Base-by-base conservation (phyloP, 345 rosid genomes). In the Cardamine resedifolia region DNA sequence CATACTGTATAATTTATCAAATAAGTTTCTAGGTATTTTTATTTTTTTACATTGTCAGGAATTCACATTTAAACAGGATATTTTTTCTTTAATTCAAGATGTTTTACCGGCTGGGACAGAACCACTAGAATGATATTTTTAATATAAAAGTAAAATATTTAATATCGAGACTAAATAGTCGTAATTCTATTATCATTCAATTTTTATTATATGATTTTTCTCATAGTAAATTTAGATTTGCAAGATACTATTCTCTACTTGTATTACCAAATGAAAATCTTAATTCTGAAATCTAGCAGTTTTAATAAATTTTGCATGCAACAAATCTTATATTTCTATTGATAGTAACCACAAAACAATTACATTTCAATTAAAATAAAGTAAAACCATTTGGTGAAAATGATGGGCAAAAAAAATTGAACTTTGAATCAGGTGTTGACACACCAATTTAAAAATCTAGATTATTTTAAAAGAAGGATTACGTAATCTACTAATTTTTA, bases 191-290 rank as follows among this genome's bases (percentile, higher is more conserved):
- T 5, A 24, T 14, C 9, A 15, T 28, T 55, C 3, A 28, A 8
- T n/a, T 55, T n/a, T 33, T 4, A 10, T 12, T 11, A 48, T 47
- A 28, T 19, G 34, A 41, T 7, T 41, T 31, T 51, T 16, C 26
- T 34, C 15, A n/a, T 20, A 56, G 16, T 50, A 53, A 12, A 52
- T n/a, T 24, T 16, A 11, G 38, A 72, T 72, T 28, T 62, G 23
- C 57, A 44, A 43, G 71, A 55, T 64, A 12, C 1, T 31, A 33
- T 31, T 55, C 30, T 64, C 23, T 45, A 55, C 64, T 55, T 41
- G 47, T 16, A n/a, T 39, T 61, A 3, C 14, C 5, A 20, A 11
- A 20, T 43, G 6, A 7, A 0, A 20, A 4, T 47, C 23, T 24
- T 41, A 33, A 1, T 33, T 31, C 36, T 57, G 24, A 33, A 49